Evolutionary conservation across 129 eudicot species (phyloP), one percentile per base, ranked within the genome.

Genomic region (Escallonia herrerae): DNA sequence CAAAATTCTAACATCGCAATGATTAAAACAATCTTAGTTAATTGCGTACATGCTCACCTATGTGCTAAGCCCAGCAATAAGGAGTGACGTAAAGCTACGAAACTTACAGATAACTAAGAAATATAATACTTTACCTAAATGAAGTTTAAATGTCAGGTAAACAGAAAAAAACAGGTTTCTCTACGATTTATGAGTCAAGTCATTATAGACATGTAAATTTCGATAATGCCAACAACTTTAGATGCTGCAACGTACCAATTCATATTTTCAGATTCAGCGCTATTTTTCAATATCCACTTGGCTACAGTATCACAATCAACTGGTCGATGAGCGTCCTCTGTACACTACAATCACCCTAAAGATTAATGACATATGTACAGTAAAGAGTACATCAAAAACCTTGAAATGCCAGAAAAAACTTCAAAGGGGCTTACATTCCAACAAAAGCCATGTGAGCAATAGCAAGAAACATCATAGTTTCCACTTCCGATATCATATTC

Each of bases 321-420:
- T n/a, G 99, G 99, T 8, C 99, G 95, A 78, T 93, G 99, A 72
- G 96, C 99, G 76, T 93, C 99, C 73, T 93, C 99, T 48, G 90
- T 83, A 62, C 99, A 93, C 99, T 93, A 82, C 60, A 65, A 58
- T 8, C 59, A 70, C 38, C 60, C 42, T 14, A 15, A 73, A 39
- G 48, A 7, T 63, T 15, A 52, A 69, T 48, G 55, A 38, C 52
- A 22, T 39, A 63, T 40, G 55, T 41, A 57, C 14, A 38, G 41
- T 2, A 46, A 44, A 55, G n/a, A n/a, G 40, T 13, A 6, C 8
- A 41, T 49, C 2, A 9, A 15, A 33, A 15, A 57, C 10, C 42
- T 15, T 12, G 14, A 40, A 74, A 9, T 60, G 39, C 56, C 55
- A 69, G n/a, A n/a, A 13, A 8, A 40, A 63, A 38, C 41, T 49